phyloP scores from a whole-genome alignment of 2,329 filamentous ascomycete species.

The Nigrospora osmanthi region DNA sequence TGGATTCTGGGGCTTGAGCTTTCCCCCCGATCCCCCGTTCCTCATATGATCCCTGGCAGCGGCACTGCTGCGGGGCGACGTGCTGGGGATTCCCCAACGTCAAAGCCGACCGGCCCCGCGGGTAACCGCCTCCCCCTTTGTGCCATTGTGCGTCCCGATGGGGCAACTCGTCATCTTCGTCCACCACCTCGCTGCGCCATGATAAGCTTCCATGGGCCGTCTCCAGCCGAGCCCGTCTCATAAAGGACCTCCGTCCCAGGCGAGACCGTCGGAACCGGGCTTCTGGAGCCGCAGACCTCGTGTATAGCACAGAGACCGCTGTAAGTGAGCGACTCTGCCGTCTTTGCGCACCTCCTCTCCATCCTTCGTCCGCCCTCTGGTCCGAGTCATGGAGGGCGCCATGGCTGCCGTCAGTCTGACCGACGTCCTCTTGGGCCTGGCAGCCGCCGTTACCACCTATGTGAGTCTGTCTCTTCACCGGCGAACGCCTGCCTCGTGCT shows the following conservation, averaged over 20 bases:
- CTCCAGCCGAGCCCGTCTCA: neutral
- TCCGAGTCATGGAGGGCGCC: neutral
- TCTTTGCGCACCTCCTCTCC: too few relatives aligned
- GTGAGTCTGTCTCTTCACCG: neutral
- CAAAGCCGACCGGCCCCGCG: too few relatives aligned
- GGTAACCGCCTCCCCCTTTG: too few relatives aligned
- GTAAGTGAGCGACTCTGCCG: too few relatives aligned
- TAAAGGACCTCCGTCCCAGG: neutral
- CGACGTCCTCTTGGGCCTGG: neutral
- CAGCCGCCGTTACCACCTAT: neutral
- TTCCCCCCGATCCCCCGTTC: too few relatives aligned
- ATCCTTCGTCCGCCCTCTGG: too few relatives aligned
- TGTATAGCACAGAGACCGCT: too few relatives aligned
- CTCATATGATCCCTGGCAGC: too few relatives aligned
- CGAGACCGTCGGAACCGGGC: neutral
- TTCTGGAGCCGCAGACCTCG: too few relatives aligned
- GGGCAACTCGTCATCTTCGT: neutral
- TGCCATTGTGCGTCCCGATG: neutral
- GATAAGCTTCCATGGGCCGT: slow-evolving; percentile 1
- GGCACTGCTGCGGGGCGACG: too few relatives aligned
- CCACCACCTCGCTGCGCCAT: neutral
- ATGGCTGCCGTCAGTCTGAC: neutral
- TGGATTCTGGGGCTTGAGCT: too few relatives aligned
- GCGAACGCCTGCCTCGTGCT: neutral
- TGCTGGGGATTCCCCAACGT: too few relatives aligned